Evolutionary conservation across 768 basidiomycete species (phyloP).

Genomic region (Aureoboletus auriporus): DNA sequence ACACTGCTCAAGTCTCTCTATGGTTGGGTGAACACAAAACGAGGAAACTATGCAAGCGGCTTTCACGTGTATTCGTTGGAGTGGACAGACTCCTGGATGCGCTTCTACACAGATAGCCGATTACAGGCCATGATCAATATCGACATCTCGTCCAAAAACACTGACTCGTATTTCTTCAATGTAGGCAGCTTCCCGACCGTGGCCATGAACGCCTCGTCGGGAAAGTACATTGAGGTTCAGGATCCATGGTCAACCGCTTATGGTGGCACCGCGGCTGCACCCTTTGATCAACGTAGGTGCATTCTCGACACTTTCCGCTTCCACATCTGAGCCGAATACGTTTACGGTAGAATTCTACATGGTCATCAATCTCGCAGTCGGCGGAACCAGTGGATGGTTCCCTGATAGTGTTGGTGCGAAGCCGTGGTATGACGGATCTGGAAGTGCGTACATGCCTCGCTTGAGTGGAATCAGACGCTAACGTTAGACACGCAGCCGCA

Average conservation of each 20-base stretch:
- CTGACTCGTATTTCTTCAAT: conserved; percentile 48
- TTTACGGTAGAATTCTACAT: conserved; percentile 68
- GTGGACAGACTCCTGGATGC: conserved; percentile 56
- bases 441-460: conserved; percentile 34
- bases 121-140: conserved; percentile 50
- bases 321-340: conserved; percentile 5
- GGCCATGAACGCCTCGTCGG: conserved; percentile 39
- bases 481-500: conserved; percentile 35
- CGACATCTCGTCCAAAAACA: conserved; percentile 38
- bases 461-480: conserved; percentile 15
- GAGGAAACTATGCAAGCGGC: conserved; percentile 40
- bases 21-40: conserved; percentile 35
- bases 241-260: conserved; percentile 48
- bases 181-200: conserved; percentile 49
- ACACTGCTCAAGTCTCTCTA: conserved; percentile 35
- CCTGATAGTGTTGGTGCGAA: conserved; percentile 49
- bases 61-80: conserved; percentile 57
- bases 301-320: neutral
- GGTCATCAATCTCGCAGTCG: conserved; percentile 75
- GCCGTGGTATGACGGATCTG: conserved; percentile 59
- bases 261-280: conserved; percentile 45
- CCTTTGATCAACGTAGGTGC: conserved; percentile 32
- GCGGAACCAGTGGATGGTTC: conserved; percentile 65
- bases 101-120: conserved; percentile 50
- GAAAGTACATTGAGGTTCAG: conserved; percentile 35